phyloP scores from a whole-genome alignment of 192 early-diverging fungal species.

The Cetraspora pellucida region DNA sequence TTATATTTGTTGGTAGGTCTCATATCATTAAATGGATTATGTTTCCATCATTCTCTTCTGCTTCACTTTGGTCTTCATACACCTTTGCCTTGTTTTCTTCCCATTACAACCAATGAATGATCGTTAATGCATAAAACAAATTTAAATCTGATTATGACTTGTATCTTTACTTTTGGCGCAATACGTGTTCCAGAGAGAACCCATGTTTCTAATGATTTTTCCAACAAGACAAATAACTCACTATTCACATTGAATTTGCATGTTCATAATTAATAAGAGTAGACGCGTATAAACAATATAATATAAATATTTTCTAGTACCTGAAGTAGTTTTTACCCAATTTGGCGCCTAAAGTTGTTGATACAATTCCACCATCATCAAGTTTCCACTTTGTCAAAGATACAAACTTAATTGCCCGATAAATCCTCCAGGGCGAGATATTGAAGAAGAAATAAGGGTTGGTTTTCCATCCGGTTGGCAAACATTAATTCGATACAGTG shows the following conservation, averaged over 20 bases:
- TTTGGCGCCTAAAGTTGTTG: constrained; percentile 16
- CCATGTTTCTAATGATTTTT: constrained; percentile 21
- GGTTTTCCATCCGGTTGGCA: background rate
- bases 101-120: background rate
- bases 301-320: background rate
- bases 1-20: too few relatives aligned
- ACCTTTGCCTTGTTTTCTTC: too few relatives aligned
- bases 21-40: too few relatives aligned
- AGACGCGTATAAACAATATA: background rate
- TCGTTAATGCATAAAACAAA: background rate
- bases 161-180: too few relatives aligned
- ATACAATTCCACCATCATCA: background rate
- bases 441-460: constrained; percentile 1
- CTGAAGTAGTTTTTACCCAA: constrained; percentile 7
- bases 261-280: background rate
- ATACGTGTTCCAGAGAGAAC: too few relatives aligned
- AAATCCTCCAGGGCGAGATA: background rate
- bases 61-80: too few relatives aligned
- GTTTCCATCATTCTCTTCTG: too few relatives aligned
- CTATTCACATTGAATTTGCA: background rate
- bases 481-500: constrained; percentile 12
- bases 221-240: constrained; percentile 4
- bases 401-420: background rate
- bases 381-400: constrained; percentile 11
- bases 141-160: background rate